Evolutionary conservation across 2,329 filamentous ascomycete genomes (phyloP), one percentile per base, ranked within the genome.

Genomic region (Pseudocercospora crystallina): DNA sequence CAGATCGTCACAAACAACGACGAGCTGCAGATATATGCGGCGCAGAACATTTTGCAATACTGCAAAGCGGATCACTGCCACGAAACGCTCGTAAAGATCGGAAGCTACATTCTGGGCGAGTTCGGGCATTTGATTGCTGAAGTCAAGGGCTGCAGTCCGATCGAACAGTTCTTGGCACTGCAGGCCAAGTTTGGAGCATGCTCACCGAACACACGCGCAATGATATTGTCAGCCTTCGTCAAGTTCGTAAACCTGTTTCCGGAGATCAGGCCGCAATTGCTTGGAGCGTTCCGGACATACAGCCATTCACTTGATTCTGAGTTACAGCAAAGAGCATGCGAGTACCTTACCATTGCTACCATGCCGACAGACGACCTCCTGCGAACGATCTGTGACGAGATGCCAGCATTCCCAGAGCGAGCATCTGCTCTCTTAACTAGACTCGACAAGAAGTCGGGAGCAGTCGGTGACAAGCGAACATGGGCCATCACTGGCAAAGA

Each of bases 1-100:
- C 94, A 99, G 70, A 97, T 99, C 62, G 91, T 97, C 52, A 97
- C 94, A 47, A 99, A 99, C 76, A 99, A 99, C 70, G 94, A 99
- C 71, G 92, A 97, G 70, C 80, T 99, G 9, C 94, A 99, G 71
- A 86, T 96, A 0, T 99, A 99, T 68, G 94, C 94, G 1, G 90
- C 94, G 4, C 89, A 95, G 67, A 95, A 95, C 62, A 90, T 94
- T 15, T 75, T 99, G 35, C 87, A 92, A 60, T 96, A 97, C 66
- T 80, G 96, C 70, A 96, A 96, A 70, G 84, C 86, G 13, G 89
- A 96, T 54, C 88, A 92, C 69, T 96, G 91, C 69, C 94, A 99
- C 65, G 94, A 99, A 74, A 99, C 92, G 2, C 73, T 99, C 53
- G 90, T 99, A 64, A 99, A 97, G 76, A 99, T 99, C 66, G 95